phyloP scores from a whole-genome alignment of 805 yeast genomes.

The Zygosaccharomyces kombuchaensis region DNA sequence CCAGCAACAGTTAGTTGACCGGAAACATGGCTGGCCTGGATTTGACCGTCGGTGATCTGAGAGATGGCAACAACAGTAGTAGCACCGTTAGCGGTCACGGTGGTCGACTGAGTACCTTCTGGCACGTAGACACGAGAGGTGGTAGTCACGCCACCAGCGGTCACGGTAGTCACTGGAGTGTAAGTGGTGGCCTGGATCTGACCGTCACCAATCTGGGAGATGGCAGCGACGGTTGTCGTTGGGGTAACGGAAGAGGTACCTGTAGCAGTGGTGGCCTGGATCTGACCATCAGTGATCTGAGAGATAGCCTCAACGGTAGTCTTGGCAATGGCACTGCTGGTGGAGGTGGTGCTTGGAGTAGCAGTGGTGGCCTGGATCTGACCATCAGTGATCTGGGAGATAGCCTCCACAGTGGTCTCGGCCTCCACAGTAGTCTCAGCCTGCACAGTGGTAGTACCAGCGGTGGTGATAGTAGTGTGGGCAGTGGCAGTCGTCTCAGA shows the following conservation, averaged over 20 bases:
- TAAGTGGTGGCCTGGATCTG: constrained; percentile 16
- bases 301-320: constrained; percentile 34
- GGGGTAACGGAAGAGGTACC: constrained; percentile 25
- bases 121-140: constrained; percentile 33
- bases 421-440: constrained; percentile 23
- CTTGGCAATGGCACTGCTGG: constrained; percentile 35
- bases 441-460: constrained; percentile 29
- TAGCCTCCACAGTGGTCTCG: constrained; percentile 31
- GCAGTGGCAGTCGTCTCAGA: constrained; percentile 29
- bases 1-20: constrained; percentile 22
- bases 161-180: constrained; percentile 25
- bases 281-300: constrained; percentile 28
- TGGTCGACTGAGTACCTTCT: constrained; percentile 20
- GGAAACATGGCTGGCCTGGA: constrained; percentile 36
- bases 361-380: constrained; percentile 34
- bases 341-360: constrained; percentile 36
- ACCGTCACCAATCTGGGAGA: constrained; percentile 34
- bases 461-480: constrained; percentile 29
- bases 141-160: constrained; percentile 50
- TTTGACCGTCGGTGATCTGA: constrained; percentile 23
- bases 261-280: constrained; percentile 24
- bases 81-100: constrained; percentile 30
- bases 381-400: constrained; percentile 35
- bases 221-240: constrained; percentile 40
- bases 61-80: constrained; percentile 11